phyloP scores from a whole-genome alignment of 2,329 filamentous ascomycete species.

The Dactylellina cionopaga region DNA sequence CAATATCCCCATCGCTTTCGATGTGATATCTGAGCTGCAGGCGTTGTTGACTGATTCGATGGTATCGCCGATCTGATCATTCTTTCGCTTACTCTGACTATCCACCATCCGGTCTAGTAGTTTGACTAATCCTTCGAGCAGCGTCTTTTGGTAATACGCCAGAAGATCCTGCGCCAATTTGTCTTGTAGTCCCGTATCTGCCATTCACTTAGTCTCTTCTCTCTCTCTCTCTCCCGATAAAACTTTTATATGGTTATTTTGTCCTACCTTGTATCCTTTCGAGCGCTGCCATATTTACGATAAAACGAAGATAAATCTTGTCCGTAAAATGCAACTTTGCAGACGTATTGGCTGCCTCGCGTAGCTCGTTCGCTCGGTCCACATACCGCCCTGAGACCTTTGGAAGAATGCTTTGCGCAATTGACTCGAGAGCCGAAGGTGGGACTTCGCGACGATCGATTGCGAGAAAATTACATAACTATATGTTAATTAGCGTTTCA shows the following conservation, averaged over 20 bases:
- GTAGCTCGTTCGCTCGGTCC: conserved; percentile 26
- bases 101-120: conserved; percentile 35
- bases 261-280: conserved; percentile 16
- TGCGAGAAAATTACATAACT: conserved; percentile 16
- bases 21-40: conserved; percentile 8
- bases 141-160: conserved; percentile 33
- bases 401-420: conserved; percentile 15
- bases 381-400: conserved; percentile 17
- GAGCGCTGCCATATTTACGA: conserved; percentile 23
- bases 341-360: conserved; percentile 23
- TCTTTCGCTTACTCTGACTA: conserved; percentile 26
- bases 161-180: conserved; percentile 44
- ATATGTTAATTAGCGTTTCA: background rate
- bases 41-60: conserved; percentile 11
- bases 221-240: background rate
- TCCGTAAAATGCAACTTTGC: conserved; percentile 28
- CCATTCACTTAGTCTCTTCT: background rate
- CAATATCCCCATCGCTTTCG: conserved; percentile 15
- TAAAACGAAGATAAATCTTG: conserved; percentile 39
- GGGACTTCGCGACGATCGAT: conserved; percentile 7
- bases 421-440: conserved; percentile 20
- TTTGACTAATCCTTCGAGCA: conserved; percentile 33
- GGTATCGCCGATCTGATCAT: conserved; percentile 37
- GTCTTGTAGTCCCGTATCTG: conserved; percentile 37
- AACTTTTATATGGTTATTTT: background rate